Evolutionary conservation across 2,329 filamentous ascomycete genomes (phyloP), one percentile per base, ranked within the genome.

Genomic region (Geosmithia morbida): DNA sequence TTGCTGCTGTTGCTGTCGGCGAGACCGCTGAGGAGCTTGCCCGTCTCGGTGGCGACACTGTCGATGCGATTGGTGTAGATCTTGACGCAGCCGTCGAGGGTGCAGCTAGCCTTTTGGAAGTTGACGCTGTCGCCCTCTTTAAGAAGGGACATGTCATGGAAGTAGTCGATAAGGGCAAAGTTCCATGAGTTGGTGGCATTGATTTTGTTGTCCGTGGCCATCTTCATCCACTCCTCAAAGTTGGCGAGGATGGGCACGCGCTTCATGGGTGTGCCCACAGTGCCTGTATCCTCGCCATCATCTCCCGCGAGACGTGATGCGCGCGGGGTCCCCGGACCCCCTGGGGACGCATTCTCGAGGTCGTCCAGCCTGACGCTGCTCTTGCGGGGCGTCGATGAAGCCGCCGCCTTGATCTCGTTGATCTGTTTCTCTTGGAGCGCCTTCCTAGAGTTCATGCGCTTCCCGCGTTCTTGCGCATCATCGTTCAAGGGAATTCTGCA

Each of bases 181-280:
- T 97, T 97, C 92, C 92, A 98, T 29, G 89, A 96, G 65, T 98
- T 98, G 50, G 84, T 81, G 45, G 92, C 90, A 62, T 97, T 98
- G 72, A 98, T 98, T 66, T 92, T 92, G 69, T 98, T 98, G 69
- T 98, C 92, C 16, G 92, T 97, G 2, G 92, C 92, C 88, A 98
- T 94, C 74, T 97, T 98, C 88, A 98, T 97, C 92, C 90, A 97
- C 63, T 98, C 92, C 64, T 98, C 92, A 57, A 97, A 98, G 66
- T 98, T 98, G 59, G 92, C 92, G 48, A 98, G 72, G 56, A 98
- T 85, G 1, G 92, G 92, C 26, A 95, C 87, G 51, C 89, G 85
- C 74, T 95, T 95, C 83, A 94, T 90, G 47, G 90, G 92, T 50
- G 92, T 96, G 47, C 94, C 84, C 52, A 73, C 79, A 30, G 85